Conservation (phyloP, 176 grass and related monocot genomes). For the Chrysopogon serrulatus region DNA sequence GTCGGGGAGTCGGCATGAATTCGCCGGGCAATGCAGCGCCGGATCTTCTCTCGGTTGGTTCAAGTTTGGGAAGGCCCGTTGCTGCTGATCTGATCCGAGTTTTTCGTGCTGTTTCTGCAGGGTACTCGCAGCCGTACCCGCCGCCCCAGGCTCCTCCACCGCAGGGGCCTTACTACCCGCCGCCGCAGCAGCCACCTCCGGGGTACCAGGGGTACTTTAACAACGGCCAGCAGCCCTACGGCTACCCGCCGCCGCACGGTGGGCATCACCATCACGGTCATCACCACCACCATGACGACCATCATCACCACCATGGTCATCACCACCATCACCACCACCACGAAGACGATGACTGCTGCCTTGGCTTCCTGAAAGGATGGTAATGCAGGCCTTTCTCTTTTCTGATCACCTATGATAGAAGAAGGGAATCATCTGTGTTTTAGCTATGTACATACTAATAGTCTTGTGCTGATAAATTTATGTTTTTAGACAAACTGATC, state of each 20-base stretch:
- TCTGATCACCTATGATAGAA: not conserved
- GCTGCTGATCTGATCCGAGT: not conserved
- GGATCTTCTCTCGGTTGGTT: not conserved
- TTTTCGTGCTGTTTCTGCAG: slow-evolving; percentile 31
- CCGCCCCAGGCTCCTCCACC: slow-evolving; percentile 26
- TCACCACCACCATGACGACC: slow-evolving; percentile 23
- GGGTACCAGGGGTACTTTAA: slow-evolving; percentile 93
- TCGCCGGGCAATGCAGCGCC: not conserved
- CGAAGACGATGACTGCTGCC: slow-evolving; percentile 46
- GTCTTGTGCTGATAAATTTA: not conserved
- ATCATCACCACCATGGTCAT: slow-evolving; percentile 11
- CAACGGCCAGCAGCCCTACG: slow-evolving; percentile 42
- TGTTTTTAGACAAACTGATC: not conserved
- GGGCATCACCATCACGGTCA: slow-evolving; percentile 22
- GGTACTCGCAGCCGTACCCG: slow-evolving; percentile 49
- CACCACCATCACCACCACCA: slow-evolving; percentile 43
- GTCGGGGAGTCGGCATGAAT: not conserved
- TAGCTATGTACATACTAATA: not conserved
- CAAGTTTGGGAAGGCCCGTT: not conserved
- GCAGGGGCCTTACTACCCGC: slow-evolving; percentile 38
- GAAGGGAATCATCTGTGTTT: not conserved
- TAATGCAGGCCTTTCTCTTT: slow-evolving; percentile 29
- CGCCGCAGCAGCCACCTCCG: slow-evolving; percentile 42
- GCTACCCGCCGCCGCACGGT: slow-evolving; percentile 22
- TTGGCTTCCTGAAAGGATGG: slow-evolving; percentile 93